These are phyloP conservation scores for Apiospora pterosperma DNA, from an alignment of 2,329 filamentous ascomycete genomes.

Conservation along the genomic window DNA sequence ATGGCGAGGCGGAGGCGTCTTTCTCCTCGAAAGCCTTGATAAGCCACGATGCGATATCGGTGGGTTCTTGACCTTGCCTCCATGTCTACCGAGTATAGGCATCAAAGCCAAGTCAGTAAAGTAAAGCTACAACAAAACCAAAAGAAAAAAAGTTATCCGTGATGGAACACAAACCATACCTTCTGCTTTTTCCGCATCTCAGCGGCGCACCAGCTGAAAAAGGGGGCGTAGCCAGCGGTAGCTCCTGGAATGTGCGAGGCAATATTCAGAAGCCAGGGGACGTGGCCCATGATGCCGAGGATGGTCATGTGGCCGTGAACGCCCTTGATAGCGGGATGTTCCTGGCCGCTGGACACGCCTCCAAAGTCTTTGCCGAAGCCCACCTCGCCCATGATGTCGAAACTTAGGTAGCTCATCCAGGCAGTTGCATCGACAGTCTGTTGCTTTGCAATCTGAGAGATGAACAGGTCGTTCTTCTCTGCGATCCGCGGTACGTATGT, in stretches of 20 bases:
- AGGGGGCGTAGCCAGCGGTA: constrained; percentile 21
- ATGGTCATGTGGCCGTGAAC: constrained; percentile 32
- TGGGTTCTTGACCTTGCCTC: constrained; percentile 22
- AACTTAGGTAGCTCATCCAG: constrained; percentile 21
- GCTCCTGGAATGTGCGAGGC: constrained; percentile 26
- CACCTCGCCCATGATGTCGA: constrained; percentile 23
- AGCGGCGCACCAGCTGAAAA: constrained; percentile 25
- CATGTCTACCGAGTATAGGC: constrained; percentile 7
- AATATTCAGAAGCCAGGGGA: constrained; percentile 33
- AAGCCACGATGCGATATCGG: constrained; percentile 36
- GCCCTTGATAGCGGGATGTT: constrained; percentile 28
- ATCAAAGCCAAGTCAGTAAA: not conserved
- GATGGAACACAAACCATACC: constrained; percentile 15
- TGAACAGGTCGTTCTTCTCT: constrained; percentile 10
- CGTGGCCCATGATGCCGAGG: constrained; percentile 26
- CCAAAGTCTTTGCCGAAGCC: constrained; percentile 23
- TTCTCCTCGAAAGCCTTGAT: constrained; percentile 33
- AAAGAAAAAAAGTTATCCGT: not conserved
- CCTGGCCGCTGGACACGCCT: constrained; percentile 15
- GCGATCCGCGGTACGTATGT: constrained; percentile 19
- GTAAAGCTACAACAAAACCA: not conserved
- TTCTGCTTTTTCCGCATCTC: constrained; percentile 29
- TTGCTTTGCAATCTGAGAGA: constrained; percentile 13
- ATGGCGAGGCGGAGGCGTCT: constrained; percentile 30
- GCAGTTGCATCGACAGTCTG: constrained; percentile 15